These are phyloP conservation scores for Fusarium multiceps DNA, from an alignment of 2,329 filamentous ascomycete species.

Conservation along the genomic window DNA sequence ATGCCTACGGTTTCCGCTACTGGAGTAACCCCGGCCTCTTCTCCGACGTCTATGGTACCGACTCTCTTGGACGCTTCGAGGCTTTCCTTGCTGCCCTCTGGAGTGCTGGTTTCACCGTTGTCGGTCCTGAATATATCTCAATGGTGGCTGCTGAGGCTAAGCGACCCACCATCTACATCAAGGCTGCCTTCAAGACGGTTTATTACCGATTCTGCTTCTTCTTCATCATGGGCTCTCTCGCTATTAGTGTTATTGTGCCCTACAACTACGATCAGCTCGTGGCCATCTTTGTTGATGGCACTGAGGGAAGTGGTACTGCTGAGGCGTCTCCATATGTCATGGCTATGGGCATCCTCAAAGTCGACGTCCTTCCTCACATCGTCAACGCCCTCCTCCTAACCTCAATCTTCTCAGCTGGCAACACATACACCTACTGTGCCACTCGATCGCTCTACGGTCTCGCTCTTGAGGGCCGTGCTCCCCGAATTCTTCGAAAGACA, in stretches of 20 bases:
- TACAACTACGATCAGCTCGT: constrained; percentile 69
- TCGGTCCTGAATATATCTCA: constrained; percentile 74
- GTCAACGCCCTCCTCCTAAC: constrained; percentile 65
- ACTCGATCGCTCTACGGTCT: constrained; percentile 63
- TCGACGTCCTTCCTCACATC: constrained; percentile 65
- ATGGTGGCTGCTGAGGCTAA: constrained; percentile 77
- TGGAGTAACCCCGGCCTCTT: constrained; percentile 62
- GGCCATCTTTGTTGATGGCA: constrained; percentile 59
- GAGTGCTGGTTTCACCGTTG: constrained; percentile 71
- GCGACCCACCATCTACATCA: constrained; percentile 72
- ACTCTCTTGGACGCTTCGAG: constrained; percentile 73
- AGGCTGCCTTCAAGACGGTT: constrained; percentile 76
- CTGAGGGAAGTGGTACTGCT: constrained; percentile 55
- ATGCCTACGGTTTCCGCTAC: constrained; percentile 77
- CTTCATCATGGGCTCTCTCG: constrained; percentile 75
- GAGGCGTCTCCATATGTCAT: constrained; percentile 72
- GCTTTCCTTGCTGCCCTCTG: constrained; percentile 77
- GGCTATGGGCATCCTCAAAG: constrained; percentile 66
- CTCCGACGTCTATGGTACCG: constrained; percentile 65
- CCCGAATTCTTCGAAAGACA: constrained; percentile 65
- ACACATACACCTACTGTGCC: constrained; percentile 64
- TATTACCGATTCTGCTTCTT: constrained; percentile 78
- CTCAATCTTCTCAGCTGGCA: constrained; percentile 60
- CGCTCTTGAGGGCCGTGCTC: constrained; percentile 62
- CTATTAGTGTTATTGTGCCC: constrained; percentile 73